Evolutionary conservation across 2,329 filamentous ascomycete genomes (phyloP).

Genomic region (Epichloe scottii): DNA sequence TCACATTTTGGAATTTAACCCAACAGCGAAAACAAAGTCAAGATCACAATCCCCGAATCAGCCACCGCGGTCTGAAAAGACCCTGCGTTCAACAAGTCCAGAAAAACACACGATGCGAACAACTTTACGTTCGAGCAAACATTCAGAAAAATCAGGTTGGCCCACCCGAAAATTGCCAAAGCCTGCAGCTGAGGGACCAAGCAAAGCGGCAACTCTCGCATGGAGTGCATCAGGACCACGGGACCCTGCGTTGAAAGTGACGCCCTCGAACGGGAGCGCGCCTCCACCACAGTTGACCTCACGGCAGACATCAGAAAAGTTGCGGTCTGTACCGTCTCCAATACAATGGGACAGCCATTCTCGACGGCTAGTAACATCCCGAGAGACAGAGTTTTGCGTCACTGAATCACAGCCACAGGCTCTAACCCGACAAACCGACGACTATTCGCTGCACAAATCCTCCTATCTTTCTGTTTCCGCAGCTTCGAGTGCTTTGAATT

Average conservation of each 20-base stretch:
- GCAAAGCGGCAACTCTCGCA: conserved; percentile 51
- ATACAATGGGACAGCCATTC: conserved; percentile 44
- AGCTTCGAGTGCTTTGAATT: conserved; percentile 40
- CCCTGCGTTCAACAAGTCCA: conserved; percentile 40
- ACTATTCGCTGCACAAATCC: conserved; percentile 24
- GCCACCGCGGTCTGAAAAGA: conserved; percentile 22
- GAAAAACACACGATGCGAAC: conserved; percentile 51
- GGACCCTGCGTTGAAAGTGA: conserved; percentile 20
- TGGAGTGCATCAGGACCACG: conserved; percentile 38
- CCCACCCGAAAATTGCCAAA: conserved; percentile 28
- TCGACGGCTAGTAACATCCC: conserved; percentile 33
- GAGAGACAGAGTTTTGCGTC: conserved; percentile 18
- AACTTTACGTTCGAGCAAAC: conserved; percentile 40
- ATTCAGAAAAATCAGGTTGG: conserved; percentile 29
- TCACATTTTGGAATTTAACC: conserved; percentile 9
- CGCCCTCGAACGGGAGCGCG: conserved; percentile 13
- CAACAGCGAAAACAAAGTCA: conserved; percentile 12
- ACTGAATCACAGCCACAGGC: conserved; percentile 17
- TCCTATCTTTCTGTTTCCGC: conserved; percentile 42
- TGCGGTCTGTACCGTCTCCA: conserved; percentile 19
- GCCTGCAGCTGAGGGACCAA: conserved; percentile 38
- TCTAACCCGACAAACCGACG: conserved; percentile 25
- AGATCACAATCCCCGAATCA: conserved; percentile 21
- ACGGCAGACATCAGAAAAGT: conserved; percentile 20
- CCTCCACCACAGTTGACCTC: conserved; percentile 10